Base-by-base conservation (phyloP, 768 basidiomycete species). In the Termitomyces sp. region DNA sequence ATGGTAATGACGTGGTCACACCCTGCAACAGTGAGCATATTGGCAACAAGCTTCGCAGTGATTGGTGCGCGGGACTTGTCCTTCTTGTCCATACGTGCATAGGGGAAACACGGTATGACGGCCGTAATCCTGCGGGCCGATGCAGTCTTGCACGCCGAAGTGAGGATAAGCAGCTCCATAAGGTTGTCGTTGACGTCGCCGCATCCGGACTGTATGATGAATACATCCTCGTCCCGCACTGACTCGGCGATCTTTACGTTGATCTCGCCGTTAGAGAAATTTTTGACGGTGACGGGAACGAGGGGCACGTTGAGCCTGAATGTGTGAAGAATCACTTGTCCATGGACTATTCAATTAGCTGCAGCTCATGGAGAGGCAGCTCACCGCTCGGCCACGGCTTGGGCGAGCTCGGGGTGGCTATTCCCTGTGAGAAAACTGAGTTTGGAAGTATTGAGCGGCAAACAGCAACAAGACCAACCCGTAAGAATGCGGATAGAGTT, bases 1-100 rank as follows among this genome's bases (percentile, higher is more conserved):
- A 98, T 96, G n/a, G 96, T 98, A 65, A 99, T 98, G 68, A 99
- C 89, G 69, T 98, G 96, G 74, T 98, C 96, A 70, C 95, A 97
- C 24, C 96, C 96, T 9, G 97, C 95, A 49, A 97, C 92, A 46
- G 86, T 88, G 60, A 99, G 80, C 96, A 98, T 98, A 73, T 97
- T 98, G 24, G 96, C 95, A 50, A 98, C 93, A 55, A 99, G 84
- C 76, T 99, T 99, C 48, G 96, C 95, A 5, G 96, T 98, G 72
- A 99, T 99, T 27, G 97, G 96, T 4, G 95, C 94, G 7, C 96
- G 83, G 6, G 86, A 88, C 78, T 91, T 92, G 78, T 99, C 94
- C 81, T 98, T 99, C 77, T 97, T 97, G 81, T 98, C 96, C 83
- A 93, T 93, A 11, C 96, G 81, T 1, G 95, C 91, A 68, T 98